These are phyloP conservation scores for Rhizophora mangle DNA, from an alignment of 345 rosid species.

Conservation along the genomic window DNA sequence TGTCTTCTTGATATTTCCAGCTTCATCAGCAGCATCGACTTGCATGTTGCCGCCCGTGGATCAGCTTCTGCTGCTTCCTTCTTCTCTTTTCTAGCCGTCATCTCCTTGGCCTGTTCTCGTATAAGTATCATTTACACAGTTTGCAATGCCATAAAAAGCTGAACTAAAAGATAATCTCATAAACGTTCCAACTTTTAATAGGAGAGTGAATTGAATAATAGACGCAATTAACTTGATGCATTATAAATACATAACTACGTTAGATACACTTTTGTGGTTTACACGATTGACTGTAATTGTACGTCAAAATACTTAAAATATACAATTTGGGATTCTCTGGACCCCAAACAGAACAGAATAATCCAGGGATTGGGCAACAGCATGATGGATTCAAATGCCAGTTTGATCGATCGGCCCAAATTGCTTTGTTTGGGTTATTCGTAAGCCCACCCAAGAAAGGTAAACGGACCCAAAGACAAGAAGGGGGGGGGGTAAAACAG, in stretches of 20 bases:
- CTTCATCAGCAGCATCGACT: slow-evolving; percentile 63
- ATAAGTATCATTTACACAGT: background rate
- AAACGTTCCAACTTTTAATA: background rate
- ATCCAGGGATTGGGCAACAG: too few species aligned
- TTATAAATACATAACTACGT: too few species aligned
- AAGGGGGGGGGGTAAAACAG: slow-evolving; percentile 27
- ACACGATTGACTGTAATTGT: too few species aligned
- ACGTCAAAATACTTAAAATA: too few species aligned
- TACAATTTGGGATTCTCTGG: too few species aligned
- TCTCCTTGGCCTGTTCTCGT: slow-evolving; percentile 41
- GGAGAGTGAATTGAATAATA: background rate
- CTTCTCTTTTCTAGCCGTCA: slow-evolving; percentile 55
- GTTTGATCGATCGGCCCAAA: slow-evolving; percentile 18
- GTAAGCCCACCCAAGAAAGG: too few species aligned
- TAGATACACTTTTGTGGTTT: too few species aligned
- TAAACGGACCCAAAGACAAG: background rate
- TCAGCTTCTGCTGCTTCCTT: slow-evolving; percentile 55
- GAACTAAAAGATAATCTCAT: background rate
- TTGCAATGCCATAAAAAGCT: background rate
- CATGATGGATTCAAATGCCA: too few species aligned
- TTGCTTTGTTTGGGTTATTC: background rate
- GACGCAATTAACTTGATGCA: too few species aligned
- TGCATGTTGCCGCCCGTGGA: slow-evolving; percentile 44
- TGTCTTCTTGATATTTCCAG: slow-evolving; percentile 49
- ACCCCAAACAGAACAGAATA: too few species aligned